Evolutionary conservation across 495 filamentous ascomycete genomes (phyloP).

Genomic region (Pyrenopolyporus hunteri): DNA sequence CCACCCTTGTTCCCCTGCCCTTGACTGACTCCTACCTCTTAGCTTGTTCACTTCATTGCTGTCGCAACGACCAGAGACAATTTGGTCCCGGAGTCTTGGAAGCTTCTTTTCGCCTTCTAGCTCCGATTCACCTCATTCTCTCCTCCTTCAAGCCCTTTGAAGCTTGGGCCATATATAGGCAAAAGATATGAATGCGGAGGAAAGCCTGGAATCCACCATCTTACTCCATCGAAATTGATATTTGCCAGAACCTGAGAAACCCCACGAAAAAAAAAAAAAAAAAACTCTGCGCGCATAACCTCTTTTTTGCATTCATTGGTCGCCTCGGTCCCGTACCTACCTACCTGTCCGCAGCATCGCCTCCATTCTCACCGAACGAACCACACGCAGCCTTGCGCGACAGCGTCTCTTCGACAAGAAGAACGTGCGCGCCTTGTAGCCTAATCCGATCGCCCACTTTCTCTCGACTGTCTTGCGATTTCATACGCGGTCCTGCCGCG

Average conservation of each 20-base stretch:
- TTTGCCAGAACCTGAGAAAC: slow-evolving; percentile 12
- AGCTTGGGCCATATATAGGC: slow-evolving; percentile 38
- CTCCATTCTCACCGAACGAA: slow-evolving; percentile 30
- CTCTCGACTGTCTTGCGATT: slow-evolving; percentile 26
- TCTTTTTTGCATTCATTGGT: slow-evolving; percentile 13
- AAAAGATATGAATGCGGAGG: slow-evolving; percentile 35
- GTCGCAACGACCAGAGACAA: slow-evolving; percentile 40
- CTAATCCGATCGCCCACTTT: slow-evolving; percentile 27
- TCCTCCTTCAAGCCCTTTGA: slow-evolving; percentile 27
- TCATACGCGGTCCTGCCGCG: slow-evolving; percentile 21
- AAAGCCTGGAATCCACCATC: slow-evolving; percentile 41
- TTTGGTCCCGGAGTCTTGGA: slow-evolving; percentile 32
- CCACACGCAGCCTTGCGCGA: slow-evolving; percentile 24
- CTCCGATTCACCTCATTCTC: slow-evolving; percentile 35
- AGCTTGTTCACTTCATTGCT: slow-evolving; percentile 20
- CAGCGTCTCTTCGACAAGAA: background rate
- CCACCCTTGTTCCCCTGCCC: slow-evolving; percentile 32
- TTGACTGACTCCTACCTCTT: slow-evolving; percentile 21
- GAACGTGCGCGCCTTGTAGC: slow-evolving; percentile 23
- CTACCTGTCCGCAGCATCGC: too few relatives aligned
- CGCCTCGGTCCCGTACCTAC: slow-evolving; percentile 12
- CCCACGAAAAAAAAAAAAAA: background rate
- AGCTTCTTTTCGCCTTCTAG: slow-evolving; percentile 43
- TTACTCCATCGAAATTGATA: slow-evolving; percentile 31
- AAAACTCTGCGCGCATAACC: slow-evolving; percentile 13